Evolutionary conservation across 805 yeast species (phyloP).

Genomic region (Nakazawaea molendinolei): DNA sequence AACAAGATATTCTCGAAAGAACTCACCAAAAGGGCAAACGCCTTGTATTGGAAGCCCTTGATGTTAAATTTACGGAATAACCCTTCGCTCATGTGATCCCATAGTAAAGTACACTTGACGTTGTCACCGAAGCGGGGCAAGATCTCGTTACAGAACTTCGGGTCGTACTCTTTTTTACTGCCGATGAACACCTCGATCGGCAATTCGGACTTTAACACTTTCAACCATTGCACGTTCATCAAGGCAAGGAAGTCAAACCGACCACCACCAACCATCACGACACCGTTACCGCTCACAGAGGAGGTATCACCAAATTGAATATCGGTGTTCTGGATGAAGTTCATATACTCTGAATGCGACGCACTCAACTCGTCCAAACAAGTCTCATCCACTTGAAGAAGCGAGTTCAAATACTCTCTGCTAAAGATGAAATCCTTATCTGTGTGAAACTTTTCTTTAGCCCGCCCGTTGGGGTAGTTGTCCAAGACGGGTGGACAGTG

Average conservation of each 20-base stretch:
- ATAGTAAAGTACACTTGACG: constrained; percentile 40
- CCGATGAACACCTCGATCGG: constrained; percentile 49
- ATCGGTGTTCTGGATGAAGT: constrained; percentile 31
- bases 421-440: constrained; percentile 36
- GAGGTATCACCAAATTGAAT: constrained; percentile 22
- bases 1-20: constrained; percentile 39
- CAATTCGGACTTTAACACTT: constrained; percentile 35
- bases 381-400: constrained; percentile 33
- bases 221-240: constrained; percentile 38
- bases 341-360: constrained; percentile 31
- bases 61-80: constrained; percentile 22
- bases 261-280: constrained; percentile 50
- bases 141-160: constrained; percentile 33
- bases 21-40: constrained; percentile 40
- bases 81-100: constrained; percentile 22
- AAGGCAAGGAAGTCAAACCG: constrained; percentile 43
- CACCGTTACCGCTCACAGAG: constrained; percentile 27
- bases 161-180: constrained; percentile 36
- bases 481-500: constrained; percentile 6
- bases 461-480: constrained; percentile 24
- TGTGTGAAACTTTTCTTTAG: constrained; percentile 34
- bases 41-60: constrained; percentile 45
- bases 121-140: constrained; percentile 30
- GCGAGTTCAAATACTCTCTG: constrained; percentile 36
- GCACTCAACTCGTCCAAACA: constrained; percentile 28